Conservation (phyloP, 2,329 filamentous ascomycete species). For the Fusarium pininemorale region DNA sequence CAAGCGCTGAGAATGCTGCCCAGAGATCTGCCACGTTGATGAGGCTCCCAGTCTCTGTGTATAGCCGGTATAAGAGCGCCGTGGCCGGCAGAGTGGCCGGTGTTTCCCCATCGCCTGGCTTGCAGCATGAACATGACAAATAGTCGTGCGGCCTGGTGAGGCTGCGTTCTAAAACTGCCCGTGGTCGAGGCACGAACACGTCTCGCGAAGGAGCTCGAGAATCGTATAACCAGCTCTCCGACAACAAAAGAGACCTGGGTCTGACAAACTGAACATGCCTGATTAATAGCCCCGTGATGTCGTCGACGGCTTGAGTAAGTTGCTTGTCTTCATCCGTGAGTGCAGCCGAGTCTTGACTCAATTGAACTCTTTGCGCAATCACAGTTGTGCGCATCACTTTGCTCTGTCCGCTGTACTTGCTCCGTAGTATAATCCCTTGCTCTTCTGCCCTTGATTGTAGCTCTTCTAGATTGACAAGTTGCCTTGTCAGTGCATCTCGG, state of each 20-base stretch:
- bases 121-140: constrained; percentile 76
- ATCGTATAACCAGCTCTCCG: constrained; percentile 82
- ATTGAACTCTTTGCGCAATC: constrained; percentile 81
- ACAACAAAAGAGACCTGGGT: constrained; percentile 62
- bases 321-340: constrained; percentile 76
- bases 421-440: constrained; percentile 67
- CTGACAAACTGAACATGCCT: constrained; percentile 37
- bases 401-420: constrained; percentile 77
- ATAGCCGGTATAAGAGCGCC: constrained; percentile 80
- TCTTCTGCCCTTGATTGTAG: constrained; percentile 58
- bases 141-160: constrained; percentile 80
- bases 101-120: constrained; percentile 57
- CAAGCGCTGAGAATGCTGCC: constrained; percentile 76
- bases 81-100: constrained; percentile 73
- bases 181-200: constrained; percentile 79
- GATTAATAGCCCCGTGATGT: constrained; percentile 45
- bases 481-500: constrained; percentile 48
- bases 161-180: constrained; percentile 75
- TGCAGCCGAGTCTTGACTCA: constrained; percentile 77
- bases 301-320: constrained; percentile 73
- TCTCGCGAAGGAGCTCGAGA: constrained; percentile 74
- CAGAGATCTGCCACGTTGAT: constrained; percentile 84
- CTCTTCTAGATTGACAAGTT: constrained; percentile 57
- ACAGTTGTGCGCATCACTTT: constrained; percentile 79
- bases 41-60: constrained; percentile 77